Conservation (phyloP, 108 stramenopile genomes). For the Nannochloropsis granulata region DNA sequence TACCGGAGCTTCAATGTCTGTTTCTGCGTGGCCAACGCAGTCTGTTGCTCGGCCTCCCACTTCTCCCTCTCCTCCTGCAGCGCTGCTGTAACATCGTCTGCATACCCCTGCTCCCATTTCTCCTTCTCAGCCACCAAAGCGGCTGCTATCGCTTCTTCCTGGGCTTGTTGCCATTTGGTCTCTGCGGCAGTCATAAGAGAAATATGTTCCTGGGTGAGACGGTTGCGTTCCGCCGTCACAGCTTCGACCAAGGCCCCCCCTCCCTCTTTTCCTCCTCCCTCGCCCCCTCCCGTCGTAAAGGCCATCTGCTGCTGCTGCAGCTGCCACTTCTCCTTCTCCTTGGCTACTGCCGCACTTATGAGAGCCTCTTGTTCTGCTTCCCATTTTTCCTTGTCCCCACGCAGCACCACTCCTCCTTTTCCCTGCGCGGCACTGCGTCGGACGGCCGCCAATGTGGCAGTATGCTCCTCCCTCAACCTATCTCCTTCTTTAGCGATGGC, state of each 20-base stretch:
- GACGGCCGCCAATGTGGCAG: neutral
- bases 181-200: neutral
- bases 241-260: neutral
- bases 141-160: neutral
- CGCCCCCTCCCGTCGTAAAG: too few species aligned
- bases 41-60: neutral
- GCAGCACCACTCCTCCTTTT: neutral
- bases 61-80: neutral
- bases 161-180: neutral
- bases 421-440: neutral
- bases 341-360: neutral
- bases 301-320: neutral
- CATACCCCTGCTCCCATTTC: neutral
- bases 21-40: neutral
- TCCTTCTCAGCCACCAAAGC: neutral
- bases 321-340: neutral
- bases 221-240: neutral
- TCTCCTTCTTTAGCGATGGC: neutral
- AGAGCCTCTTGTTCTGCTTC: neutral
- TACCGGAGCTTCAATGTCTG: neutral
- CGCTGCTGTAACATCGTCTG: neutral
- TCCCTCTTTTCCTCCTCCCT: neutral
- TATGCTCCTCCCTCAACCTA: neutral
- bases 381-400: neutral
- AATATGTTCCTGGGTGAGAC: neutral